phyloP scores from a whole-genome alignment of 345 rosid genomes.

The Erodium maritimum region DNA sequence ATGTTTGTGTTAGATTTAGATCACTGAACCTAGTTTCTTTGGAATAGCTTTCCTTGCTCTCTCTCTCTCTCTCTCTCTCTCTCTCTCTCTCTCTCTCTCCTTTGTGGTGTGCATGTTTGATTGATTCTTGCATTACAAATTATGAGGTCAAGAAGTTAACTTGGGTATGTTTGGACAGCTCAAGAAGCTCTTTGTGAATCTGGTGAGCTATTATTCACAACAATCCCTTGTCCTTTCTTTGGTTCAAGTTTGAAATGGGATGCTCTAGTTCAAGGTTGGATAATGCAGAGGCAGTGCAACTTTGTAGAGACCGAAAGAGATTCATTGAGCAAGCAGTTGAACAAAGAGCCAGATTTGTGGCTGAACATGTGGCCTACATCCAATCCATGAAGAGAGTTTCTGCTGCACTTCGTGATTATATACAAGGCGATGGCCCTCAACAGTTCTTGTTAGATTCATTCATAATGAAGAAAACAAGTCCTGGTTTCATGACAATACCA shows the following conservation, averaged over 20 bases:
- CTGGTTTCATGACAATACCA: slow-evolving; percentile 57
- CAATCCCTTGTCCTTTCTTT: slow-evolving; percentile 10
- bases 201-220: slow-evolving; percentile 13
- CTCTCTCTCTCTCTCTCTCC: background rate
- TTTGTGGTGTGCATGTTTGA: slow-evolving; percentile 1
- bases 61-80: background rate
- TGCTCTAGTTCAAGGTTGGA: slow-evolving; percentile 83
- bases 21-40: background rate
- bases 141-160: background rate
- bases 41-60: background rate
- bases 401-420: slow-evolving; percentile 62
- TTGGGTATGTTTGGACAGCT: slow-evolving; percentile 18
- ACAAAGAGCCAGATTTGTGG: slow-evolving; percentile 70
- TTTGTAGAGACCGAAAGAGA: slow-evolving; percentile 76
- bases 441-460: slow-evolving; percentile 58
- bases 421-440: slow-evolving; percentile 65
- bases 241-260: slow-evolving; percentile 51
- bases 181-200: slow-evolving; percentile 27
- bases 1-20: background rate
- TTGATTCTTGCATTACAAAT: background rate
- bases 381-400: slow-evolving; percentile 76
- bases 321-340: slow-evolving; percentile 89
- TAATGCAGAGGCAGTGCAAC: slow-evolving; percentile 89
- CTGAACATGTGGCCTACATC: slow-evolving; percentile 68
- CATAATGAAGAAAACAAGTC: slow-evolving; percentile 43